A percentile compares a stretch with the other conserved stretches of the same genome.
These are phyloP conservation scores for Malassezia psittaci DNA, from an alignment of 1,284 basidiomycete genomes.

Conservation along the genomic window DNA sequence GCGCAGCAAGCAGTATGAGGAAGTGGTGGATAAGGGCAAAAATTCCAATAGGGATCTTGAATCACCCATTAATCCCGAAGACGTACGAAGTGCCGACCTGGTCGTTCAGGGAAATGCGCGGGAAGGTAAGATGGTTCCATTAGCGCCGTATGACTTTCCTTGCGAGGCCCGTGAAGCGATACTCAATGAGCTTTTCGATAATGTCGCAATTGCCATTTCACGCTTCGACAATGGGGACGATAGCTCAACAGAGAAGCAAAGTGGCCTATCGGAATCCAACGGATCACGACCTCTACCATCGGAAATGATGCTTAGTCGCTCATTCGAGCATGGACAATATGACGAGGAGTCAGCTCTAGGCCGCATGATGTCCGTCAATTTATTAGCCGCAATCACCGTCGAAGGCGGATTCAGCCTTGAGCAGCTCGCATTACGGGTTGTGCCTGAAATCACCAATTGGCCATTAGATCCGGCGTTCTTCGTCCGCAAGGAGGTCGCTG, in stretches of 20 bases:
- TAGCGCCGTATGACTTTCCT: slow-evolving; percentile 38
- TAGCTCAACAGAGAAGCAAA: background rate
- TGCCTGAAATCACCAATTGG: slow-evolving; percentile 69
- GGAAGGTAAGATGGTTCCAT: slow-evolving; percentile 35
- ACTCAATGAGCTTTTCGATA: slow-evolving; percentile 38
- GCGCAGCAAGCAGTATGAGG: slow-evolving; percentile 43
- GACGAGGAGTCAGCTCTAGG: slow-evolving; percentile 69
- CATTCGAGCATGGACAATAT: background rate
- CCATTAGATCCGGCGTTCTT: slow-evolving; percentile 68
- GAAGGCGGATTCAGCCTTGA: slow-evolving; percentile 51
- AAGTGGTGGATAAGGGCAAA: slow-evolving; percentile 33
- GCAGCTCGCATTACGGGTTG: slow-evolving; percentile 60
- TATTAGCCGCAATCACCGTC: slow-evolving; percentile 66
- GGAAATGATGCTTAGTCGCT: background rate
- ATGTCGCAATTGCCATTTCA: slow-evolving; percentile 41
- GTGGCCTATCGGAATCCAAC: background rate
- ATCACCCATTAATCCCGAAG: background rate
- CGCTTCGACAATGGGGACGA: slow-evolving; percentile 16
- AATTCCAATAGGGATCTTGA: slow-evolving; percentile 54
- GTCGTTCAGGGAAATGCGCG: slow-evolving; percentile 35
- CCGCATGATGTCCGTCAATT: slow-evolving; percentile 78
- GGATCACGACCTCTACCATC: background rate
- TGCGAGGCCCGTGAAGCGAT: slow-evolving; percentile 23
- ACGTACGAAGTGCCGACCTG: slow-evolving; percentile 7
- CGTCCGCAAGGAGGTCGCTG: slow-evolving; percentile 79